Percentiles rank a stretch among this genome's conserved stretches.
phyloP scores from a whole-genome alignment of 2,329 filamentous ascomycete species.

The Phoma sp. region DNA sequence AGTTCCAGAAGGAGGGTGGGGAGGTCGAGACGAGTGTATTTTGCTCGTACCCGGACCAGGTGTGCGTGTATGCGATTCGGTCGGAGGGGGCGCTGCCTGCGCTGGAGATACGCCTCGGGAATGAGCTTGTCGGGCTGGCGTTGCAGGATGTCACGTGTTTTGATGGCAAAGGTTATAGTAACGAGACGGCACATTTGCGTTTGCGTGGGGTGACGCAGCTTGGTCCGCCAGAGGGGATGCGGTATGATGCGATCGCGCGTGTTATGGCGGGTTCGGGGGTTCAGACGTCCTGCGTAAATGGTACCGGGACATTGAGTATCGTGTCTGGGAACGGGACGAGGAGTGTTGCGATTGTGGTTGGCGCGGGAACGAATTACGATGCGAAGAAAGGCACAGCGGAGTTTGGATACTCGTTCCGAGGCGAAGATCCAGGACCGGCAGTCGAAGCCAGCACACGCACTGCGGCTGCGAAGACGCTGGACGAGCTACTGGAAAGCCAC shows the following conservation, averaged over 20 bases:
- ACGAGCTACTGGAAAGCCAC: constrained; percentile 46
- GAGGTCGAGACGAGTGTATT: constrained; percentile 49
- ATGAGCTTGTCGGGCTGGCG: constrained; percentile 44
- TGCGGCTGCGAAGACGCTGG: constrained; percentile 45
- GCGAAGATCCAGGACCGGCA: constrained; percentile 52
- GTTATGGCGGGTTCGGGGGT: constrained; percentile 27
- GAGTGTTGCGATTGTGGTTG: constrained; percentile 52
- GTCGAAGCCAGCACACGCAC: constrained; percentile 46
- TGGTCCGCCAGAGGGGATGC: constrained; percentile 53
- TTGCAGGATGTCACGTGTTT: constrained; percentile 45
- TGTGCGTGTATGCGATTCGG: constrained; percentile 49
- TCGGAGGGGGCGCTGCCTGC: constrained; percentile 48
- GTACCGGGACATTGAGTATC: constrained; percentile 17
- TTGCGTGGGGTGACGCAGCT: constrained; percentile 46
- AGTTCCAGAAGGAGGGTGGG: constrained; percentile 36
- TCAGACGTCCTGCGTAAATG: constrained; percentile 19
- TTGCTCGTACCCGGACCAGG: constrained; percentile 54
- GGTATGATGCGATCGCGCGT: constrained; percentile 50
- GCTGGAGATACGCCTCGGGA: constrained; percentile 53
- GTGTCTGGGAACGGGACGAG: constrained; percentile 18
- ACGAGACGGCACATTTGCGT: constrained; percentile 37
- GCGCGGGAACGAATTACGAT: constrained; percentile 58
- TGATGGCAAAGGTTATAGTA: constrained; percentile 30
- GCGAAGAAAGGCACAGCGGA: constrained; percentile 55
- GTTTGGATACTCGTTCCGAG: constrained; percentile 56